Percentiles rank a stretch among this genome's conserved stretches.
phyloP scores from a whole-genome alignment of 129 eudicot genomes.

The Centaurea solstitialis region DNA sequence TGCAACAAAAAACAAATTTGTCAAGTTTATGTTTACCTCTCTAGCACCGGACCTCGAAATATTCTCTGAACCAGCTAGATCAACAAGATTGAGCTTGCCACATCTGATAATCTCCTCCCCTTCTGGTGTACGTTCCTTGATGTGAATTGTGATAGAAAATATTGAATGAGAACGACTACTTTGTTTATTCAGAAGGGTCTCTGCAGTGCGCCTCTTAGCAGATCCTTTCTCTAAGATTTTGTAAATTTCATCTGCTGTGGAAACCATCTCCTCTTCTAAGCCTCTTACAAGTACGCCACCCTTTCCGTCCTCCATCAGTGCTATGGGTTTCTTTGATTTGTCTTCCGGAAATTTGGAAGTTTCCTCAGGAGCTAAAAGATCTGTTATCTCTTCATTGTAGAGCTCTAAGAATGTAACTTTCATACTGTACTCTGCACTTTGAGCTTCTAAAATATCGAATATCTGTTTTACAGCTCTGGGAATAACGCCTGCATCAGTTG shows the following conservation, averaged over 20 bases:
- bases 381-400: constrained; percentile 94
- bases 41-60: constrained; percentile 97
- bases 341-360: constrained; percentile 45
- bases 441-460: constrained; percentile 89
- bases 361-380: constrained; percentile 92
- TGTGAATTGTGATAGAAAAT: constrained; percentile 90
- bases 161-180: constrained; percentile 96
- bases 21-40: constrained; percentile 58
- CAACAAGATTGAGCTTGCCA: constrained; percentile 91
- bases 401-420: constrained; percentile 90
- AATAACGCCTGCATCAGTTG: constrained; percentile 95
- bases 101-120: constrained; percentile 97
- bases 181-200: constrained; percentile 95
- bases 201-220: constrained; percentile 95
- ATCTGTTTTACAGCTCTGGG: constrained; percentile 92
- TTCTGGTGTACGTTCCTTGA: constrained; percentile 90
- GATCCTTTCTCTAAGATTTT: constrained; percentile 89
- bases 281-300: constrained; percentile 94
- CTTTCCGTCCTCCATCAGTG: constrained; percentile 97
- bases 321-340: constrained; percentile 92
- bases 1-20: neutral
- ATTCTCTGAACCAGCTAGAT: constrained; percentile 99
- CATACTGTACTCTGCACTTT: constrained; percentile 91
- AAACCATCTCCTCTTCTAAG: constrained; percentile 87
- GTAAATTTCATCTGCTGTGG: constrained; percentile 89